Percentiles rank a stretch among this genome's conserved stretches.
These are phyloP conservation scores for Arthroderma uncinatum DNA, from an alignment of 2,329 filamentous ascomycete genomes.

Conservation along the genomic window DNA sequence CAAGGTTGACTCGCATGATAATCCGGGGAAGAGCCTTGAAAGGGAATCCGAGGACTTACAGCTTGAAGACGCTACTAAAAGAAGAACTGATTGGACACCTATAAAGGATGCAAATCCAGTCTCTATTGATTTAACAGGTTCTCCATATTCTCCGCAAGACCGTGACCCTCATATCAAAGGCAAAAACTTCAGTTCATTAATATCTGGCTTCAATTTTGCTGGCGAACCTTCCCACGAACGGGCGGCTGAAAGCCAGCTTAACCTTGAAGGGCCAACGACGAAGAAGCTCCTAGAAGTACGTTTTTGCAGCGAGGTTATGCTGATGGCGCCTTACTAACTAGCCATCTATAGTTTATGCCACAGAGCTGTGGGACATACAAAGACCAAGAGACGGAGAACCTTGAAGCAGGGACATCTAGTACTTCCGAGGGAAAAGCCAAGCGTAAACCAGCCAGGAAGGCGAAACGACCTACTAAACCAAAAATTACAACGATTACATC, in stretches of 20 bases:
- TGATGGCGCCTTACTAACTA: not conserved
- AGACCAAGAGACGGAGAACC: not conserved
- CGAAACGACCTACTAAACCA: conserved; percentile 24
- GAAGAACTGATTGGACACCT: conserved; percentile 59
- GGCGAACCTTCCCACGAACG: conserved; percentile 7
- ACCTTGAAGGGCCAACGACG: conserved; percentile 24
- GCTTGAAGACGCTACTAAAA: conserved; percentile 40
- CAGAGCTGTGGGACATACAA: conserved; percentile 2
- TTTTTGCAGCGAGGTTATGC: not conserved
- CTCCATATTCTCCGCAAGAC: conserved; percentile 4
- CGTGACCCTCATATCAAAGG: not conserved
- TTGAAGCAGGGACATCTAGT: not conserved
- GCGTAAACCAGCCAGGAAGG: conserved; percentile 27
- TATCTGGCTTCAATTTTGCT: conserved; percentile 28
- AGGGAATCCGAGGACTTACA: conserved; percentile 12
- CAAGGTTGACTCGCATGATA: not conserved
- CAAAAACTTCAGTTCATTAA: conserved; percentile 25
- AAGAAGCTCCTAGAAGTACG: conserved; percentile 30
- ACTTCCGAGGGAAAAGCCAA: not conserved
- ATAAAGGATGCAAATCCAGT: conserved; percentile 35
- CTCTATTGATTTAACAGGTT: conserved; percentile 16
- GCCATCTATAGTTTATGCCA: not conserved
- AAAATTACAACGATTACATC: conserved; percentile 70
- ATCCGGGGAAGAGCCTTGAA: not conserved
- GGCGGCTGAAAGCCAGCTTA: conserved; percentile 13